Evolutionary conservation across 805 yeast genomes (phyloP).

Genomic region (Wickerhamomyces kurtzmanii): DNA sequence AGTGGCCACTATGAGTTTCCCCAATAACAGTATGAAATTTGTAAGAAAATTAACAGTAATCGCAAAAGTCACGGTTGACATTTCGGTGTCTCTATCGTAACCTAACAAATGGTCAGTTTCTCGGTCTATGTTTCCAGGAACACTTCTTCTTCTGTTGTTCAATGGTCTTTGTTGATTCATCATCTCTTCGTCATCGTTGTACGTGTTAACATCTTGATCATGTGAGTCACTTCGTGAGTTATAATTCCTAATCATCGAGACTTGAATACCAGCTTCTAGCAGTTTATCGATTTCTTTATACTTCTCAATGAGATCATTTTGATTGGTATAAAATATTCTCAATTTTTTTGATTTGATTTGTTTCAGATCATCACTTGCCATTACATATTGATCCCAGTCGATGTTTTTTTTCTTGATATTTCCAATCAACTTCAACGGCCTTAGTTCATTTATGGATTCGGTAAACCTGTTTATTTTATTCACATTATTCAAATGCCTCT

Average conservation of each 20-base stretch:
- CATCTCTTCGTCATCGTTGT: slow-evolving; percentile 6
- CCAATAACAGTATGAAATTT: slow-evolving; percentile 48
- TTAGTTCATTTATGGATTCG: slow-evolving; percentile 25
- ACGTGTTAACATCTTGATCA: slow-evolving; percentile 12
- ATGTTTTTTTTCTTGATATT: slow-evolving; percentile 19
- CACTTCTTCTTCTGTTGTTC: slow-evolving; percentile 23
- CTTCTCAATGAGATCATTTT: slow-evolving; percentile 49
- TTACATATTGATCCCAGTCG: slow-evolving; percentile 27
- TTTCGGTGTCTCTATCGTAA: slow-evolving; percentile 30
- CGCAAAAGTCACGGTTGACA: slow-evolving; percentile 41
- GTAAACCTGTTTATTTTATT: slow-evolving; percentile 9
- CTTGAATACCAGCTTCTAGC: slow-evolving; percentile 63
- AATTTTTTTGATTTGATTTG: slow-evolving; percentile 18
- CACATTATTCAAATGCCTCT: slow-evolving; percentile 9
- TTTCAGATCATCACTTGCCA: slow-evolving; percentile 14
- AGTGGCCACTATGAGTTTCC: slow-evolving; percentile 50
- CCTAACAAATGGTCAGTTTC: slow-evolving; percentile 51
- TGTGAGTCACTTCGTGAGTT: slow-evolving; percentile 14
- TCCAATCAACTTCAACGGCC: slow-evolving; percentile 41
- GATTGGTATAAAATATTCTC: slow-evolving; percentile 39
- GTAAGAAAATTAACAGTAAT: slow-evolving; percentile 54
- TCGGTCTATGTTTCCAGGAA: slow-evolving; percentile 51
- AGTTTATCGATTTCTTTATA: slow-evolving; percentile 53
- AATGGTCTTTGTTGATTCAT: slow-evolving; percentile 1
- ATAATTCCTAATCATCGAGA: slow-evolving; percentile 53